phyloP scores from a whole-genome alignment of 495 filamentous ascomycete species.

The Talaromyces nanjingensis region DNA sequence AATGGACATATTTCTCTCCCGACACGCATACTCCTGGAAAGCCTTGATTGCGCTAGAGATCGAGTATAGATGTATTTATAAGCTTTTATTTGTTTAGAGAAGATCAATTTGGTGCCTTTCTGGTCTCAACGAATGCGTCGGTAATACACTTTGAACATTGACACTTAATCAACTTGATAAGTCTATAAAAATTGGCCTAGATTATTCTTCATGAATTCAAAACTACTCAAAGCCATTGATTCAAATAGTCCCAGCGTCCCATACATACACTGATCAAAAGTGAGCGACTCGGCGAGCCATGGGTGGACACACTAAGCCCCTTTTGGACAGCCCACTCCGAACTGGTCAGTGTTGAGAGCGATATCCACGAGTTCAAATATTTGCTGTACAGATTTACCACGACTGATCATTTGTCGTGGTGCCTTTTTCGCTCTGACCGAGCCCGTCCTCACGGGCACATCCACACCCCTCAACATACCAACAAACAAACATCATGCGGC shows the following conservation, averaged over 20 bases:
- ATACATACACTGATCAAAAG: too few relatives aligned
- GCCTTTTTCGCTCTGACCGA: not conserved
- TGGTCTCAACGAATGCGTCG: not conserved
- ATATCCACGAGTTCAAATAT: not conserved
- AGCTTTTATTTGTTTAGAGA: constrained; percentile 1
- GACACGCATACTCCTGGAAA: constrained; percentile 9
- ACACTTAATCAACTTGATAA: too few relatives aligned
- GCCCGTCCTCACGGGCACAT: constrained; percentile 5
- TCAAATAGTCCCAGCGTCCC: too few relatives aligned
- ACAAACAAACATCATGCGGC: constrained; percentile 60
- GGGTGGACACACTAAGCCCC: constrained; percentile 2
- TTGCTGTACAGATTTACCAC: not conserved
- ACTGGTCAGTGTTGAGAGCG: not conserved
- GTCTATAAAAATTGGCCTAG: too few relatives aligned
- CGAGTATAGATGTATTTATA: constrained; percentile 10
- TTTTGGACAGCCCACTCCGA: constrained; percentile 8
- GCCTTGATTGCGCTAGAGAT: not conserved
- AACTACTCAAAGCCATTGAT: too few relatives aligned
- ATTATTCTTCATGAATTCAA: too few relatives aligned
- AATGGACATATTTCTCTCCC: constrained; percentile 82
- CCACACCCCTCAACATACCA: constrained; percentile 7
- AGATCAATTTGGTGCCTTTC: not conserved
- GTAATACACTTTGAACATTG: not conserved
- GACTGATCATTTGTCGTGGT: not conserved
- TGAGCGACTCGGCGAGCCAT: too few relatives aligned